Conservation (phyloP, 169 alveolate genomes). For the Eimeria falciformis region DNA sequence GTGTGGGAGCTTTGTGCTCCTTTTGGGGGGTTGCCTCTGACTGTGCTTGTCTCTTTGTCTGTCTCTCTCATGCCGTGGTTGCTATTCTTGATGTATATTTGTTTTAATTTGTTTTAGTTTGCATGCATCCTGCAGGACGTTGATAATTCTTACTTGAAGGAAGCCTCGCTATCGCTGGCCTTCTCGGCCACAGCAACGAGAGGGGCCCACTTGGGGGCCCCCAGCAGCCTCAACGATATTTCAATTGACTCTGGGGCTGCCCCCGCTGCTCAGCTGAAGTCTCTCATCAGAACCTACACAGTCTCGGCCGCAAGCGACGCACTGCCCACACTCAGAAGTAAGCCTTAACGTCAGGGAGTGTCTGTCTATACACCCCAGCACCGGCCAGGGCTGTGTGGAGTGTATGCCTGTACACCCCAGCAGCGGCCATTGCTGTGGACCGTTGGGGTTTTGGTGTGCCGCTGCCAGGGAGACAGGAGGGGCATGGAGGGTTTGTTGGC, state of each 20-base stretch:
- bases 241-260: neutral
- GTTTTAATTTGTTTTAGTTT: no score
- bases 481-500: no score
- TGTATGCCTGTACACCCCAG: no score
- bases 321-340: neutral
- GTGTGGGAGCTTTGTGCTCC: no score
- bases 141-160: neutral
- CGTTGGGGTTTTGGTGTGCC: no score
- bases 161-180: neutral
- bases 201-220: neutral
- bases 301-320: neutral
- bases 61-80: no score
- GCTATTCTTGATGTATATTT: neutral
- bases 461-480: no score
- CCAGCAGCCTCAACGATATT: neutral
- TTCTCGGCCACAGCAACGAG: neutral
- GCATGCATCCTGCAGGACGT: neutral
- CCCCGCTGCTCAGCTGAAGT: conserved; percentile 1
- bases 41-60: no score
- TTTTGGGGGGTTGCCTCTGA: neutral
- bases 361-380: no score
- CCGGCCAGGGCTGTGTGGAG: no score
- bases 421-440: no score
- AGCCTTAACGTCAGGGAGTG: no score
- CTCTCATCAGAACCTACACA: neutral